Base-by-base conservation (phyloP, 2,329 filamentous ascomycete genomes). In the Botrytis galanthina region DNA sequence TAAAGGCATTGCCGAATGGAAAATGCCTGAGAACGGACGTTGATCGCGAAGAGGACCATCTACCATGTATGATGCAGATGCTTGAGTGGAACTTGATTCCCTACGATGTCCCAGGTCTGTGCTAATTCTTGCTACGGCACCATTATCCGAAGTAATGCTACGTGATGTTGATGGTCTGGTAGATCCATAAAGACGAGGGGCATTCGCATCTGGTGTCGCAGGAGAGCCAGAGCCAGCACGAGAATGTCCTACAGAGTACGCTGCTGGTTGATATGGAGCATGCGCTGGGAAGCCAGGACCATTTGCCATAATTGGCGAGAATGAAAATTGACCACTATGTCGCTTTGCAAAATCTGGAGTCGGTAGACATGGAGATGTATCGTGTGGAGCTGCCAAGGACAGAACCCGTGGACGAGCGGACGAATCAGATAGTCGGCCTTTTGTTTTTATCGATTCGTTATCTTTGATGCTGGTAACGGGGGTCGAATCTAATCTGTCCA, bases 1-100 rank as follows among this genome's bases (percentile, higher is more conserved):
- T 84, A 95, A 88, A 1, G 94, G 94, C 81, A 97, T 88, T 8
- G 94, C 94, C 0, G 94, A 97, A 75, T 93, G 93, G 84, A 97
- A 97, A 35, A 97, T 84, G 8, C 91, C 92, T 0, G 92, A 95
- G 78, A 89, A 91, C 60, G 91, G 90, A 39, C 80, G 75, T 22
- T 74, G 59, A n/a, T 76, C 70, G 8, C 71, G 73, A 60, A 75
- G 75, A 39, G 80, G 79, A 4, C 78, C 79, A 74, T 80, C 79
- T 37, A 79, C 54, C 82, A 80, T 71, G 82, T 83, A 74, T 85
- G 83, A 75, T 39, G 82, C 84, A 60, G 87, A 87, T 75, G 85
- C 85, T 78, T 87, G 87, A 7, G 86, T 86, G 20, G 87, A 88
- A 74, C 83, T 86, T 0, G 89, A 90, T 76, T 90, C 87, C 44